These are phyloP conservation scores for Hirsutella minnesotensis DNA, from an alignment of 2,329 filamentous ascomycete species.

Conservation along the genomic window DNA sequence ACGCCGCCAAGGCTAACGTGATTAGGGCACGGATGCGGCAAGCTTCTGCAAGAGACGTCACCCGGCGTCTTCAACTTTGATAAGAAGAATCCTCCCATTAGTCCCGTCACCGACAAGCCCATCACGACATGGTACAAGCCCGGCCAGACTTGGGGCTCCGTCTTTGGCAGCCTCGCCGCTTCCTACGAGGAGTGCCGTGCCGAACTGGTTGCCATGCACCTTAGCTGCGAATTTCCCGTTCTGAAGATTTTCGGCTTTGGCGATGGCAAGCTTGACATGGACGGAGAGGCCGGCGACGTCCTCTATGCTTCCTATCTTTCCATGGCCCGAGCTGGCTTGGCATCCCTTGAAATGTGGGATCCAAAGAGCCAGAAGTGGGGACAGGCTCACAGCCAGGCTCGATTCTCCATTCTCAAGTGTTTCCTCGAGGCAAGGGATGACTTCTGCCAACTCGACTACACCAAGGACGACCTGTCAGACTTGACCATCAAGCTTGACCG, in stretches of 20 bases:
- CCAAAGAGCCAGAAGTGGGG: conserved; percentile 86
- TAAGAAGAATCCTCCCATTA: conserved; percentile 65
- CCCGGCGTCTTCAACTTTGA: conserved; percentile 85
- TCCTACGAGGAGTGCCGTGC: conserved; percentile 93
- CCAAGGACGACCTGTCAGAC: conserved; percentile 63
- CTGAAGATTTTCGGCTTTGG: conserved; percentile 88
- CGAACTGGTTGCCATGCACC: conserved; percentile 84
- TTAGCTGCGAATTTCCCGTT: conserved; percentile 80
- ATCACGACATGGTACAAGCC: conserved; percentile 86
- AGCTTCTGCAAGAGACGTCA: conserved; percentile 80
- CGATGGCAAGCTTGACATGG: conserved; percentile 60
- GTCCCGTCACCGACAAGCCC: conserved; percentile 62
- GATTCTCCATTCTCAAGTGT: conserved; percentile 75
- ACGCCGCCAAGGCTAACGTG: conserved; percentile 1
- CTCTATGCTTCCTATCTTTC: conserved; percentile 80
- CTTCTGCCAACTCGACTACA: conserved; percentile 74
- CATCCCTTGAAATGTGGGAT: conserved; percentile 88
- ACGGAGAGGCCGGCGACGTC: conserved; percentile 70
- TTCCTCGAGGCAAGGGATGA: conserved; percentile 78
- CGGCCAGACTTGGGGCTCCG: conserved; percentile 86
- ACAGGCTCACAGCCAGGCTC: conserved; percentile 82
- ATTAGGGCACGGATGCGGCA: conserved; percentile 76
- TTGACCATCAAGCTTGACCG: conserved; percentile 74
- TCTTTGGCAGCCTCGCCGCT: conserved; percentile 78
- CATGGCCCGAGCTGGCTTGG: conserved; percentile 89